Base-by-base conservation (phyloP, 345 rosid genomes). In the Reutealis trisperma region DNA sequence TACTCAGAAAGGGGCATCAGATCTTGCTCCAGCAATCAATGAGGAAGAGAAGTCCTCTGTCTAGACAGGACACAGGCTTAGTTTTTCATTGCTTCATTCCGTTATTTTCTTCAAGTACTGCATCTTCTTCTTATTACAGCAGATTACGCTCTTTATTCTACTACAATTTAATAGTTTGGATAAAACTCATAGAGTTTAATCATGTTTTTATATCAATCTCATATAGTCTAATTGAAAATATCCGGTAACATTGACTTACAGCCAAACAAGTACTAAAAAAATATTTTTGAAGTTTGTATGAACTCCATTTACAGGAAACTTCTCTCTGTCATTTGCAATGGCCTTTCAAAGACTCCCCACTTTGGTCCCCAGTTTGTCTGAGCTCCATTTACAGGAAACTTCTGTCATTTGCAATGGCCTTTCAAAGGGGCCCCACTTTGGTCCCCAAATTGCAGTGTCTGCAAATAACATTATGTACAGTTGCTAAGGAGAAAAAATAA, bases 21-120 rank as follows among this genome's bases (percentile, higher is more conserved):
- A 27, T 27, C 30, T 27, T 27, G 30, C 30, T 27, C 59, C 54
- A 7, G 72, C n/a, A 21, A 79, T 79, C 74, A 49, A 69, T 75
- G 82, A 79, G 27, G 75, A 81, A 74, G 72, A 82, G 79, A 81
- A 83, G 64, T 67, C 85, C 47, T 85, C 82, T 69, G 19, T 74
- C 58, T 84, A 82, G 87, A 62, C 65, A 63, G 27, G 8, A 73
- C n/a, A 24, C 30, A 58, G 9, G 47, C 11, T 49, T 27, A 10
- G 21, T 22, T 69, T 49, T 24, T 42, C 21, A 45, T 60, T 63
- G 16, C 49, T 61, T 1, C 30, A 27, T 27, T 27, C 30, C 30
- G 1, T 27, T 27, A 27, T 27, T 27, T 77, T 44, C 11, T 67
- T 47, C 60, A 41, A 62, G 44, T 75, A 27, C 30, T 27, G 21